These are phyloP conservation scores for Fusarium papillatum DNA, from an alignment of 2,329 filamentous ascomycete species.

Conservation along the genomic window DNA sequence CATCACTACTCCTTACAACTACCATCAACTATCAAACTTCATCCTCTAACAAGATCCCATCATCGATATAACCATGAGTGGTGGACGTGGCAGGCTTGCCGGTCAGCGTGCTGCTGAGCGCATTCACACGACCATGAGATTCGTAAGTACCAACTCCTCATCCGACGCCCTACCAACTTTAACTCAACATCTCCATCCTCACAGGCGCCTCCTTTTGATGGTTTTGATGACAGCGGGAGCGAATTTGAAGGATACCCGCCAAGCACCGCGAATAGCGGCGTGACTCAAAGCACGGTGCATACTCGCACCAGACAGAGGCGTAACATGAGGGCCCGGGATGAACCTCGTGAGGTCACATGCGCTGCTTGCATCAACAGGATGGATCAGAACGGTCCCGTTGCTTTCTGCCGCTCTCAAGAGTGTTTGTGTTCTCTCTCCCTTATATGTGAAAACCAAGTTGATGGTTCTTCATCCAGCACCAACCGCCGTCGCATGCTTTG, in stretches of 20 bases:
- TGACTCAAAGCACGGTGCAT: neutral
- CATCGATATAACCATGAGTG: neutral
- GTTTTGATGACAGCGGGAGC: neutral
- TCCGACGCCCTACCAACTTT: neutral
- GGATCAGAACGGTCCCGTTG: neutral
- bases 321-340: neutral
- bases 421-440: neutral
- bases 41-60: neutral
- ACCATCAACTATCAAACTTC: neutral
- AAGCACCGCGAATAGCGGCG: neutral
- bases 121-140: neutral
- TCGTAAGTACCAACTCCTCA: neutral
- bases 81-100: neutral
- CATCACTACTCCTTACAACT: neutral
- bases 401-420: neutral
- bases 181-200: neutral
- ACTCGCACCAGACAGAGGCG: neutral
- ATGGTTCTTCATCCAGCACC: neutral
- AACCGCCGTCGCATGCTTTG: neutral
- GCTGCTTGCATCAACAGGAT: neutral
- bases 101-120: neutral
- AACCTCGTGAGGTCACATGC: neutral
- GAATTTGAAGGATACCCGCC: neutral
- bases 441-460: neutral
- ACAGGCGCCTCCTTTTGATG: neutral